A percentile compares a stretch with the other conserved stretches of the same genome.
Evolutionary conservation across 1,284 basidiomycete species (phyloP).

Genomic region (Xanthoconium separans): DNA sequence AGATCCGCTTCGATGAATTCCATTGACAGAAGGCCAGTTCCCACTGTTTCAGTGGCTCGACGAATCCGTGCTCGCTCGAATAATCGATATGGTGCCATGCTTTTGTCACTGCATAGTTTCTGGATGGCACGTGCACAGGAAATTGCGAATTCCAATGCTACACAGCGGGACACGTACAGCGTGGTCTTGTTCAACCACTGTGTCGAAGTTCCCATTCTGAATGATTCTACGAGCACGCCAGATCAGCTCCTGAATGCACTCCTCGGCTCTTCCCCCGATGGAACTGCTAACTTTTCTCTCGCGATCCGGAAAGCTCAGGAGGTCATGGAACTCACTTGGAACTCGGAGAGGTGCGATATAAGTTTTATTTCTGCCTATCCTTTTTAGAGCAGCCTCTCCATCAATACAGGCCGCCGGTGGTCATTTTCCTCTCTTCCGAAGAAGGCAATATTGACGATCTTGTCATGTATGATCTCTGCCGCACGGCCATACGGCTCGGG

Average conservation of each 20-base stretch:
- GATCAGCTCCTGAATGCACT: slow-evolving; percentile 44
- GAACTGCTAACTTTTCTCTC: slow-evolving; percentile 49
- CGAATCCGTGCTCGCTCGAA: slow-evolving; percentile 39
- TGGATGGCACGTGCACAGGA: slow-evolving; percentile 53
- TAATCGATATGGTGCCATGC: slow-evolving; percentile 58
- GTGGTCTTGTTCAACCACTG: slow-evolving; percentile 49
- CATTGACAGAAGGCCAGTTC: slow-evolving; percentile 28
- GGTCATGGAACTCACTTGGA: slow-evolving; percentile 52
- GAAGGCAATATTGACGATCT: slow-evolving; percentile 44
- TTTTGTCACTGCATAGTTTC: slow-evolving; percentile 52
- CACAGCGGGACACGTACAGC: slow-evolving; percentile 56
- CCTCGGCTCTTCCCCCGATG: slow-evolving; percentile 33
- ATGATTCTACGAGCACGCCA: slow-evolving; percentile 52
- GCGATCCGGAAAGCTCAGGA: slow-evolving; percentile 41
- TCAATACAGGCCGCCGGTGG: slow-evolving; percentile 47
- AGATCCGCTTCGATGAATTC: slow-evolving; percentile 54
- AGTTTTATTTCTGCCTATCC: background rate
- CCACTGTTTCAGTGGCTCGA: slow-evolving; percentile 43
- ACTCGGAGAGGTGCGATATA: slow-evolving; percentile 47
- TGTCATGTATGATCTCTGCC: slow-evolving; percentile 46
- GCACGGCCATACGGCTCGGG: slow-evolving; percentile 48
- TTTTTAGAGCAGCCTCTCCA: background rate
- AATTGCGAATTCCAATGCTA: slow-evolving; percentile 28
- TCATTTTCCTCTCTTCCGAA: slow-evolving; percentile 64
- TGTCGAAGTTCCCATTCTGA: slow-evolving; percentile 32